These are phyloP conservation scores for Tetraselmis striata DNA, from an alignment of 139 green algal genomes.

Conservation along the genomic window DNA sequence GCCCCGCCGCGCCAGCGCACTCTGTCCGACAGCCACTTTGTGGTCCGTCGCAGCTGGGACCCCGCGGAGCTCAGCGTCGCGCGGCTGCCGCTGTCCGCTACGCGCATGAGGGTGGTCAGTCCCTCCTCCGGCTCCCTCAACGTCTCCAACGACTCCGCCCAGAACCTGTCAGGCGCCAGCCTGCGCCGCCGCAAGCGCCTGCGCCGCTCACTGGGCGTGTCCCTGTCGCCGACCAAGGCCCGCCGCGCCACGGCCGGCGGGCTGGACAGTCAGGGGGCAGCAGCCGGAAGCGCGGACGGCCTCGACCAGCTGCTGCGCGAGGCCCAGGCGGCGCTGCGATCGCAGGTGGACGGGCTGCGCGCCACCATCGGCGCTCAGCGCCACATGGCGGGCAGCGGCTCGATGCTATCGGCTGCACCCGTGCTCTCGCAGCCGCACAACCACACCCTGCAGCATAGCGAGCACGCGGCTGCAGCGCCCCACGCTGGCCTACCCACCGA, in stretches of 20 bases:
- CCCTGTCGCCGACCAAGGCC: too few relatives aligned
- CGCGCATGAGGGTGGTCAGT: not conserved
- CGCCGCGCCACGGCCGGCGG: too few relatives aligned
- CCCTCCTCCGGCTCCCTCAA: not conserved
- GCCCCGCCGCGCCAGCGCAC: not conserved
- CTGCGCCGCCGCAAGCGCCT: not conserved
- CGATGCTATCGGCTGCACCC: not conserved
- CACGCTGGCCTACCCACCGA: not conserved
- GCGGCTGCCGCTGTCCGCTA: not conserved
- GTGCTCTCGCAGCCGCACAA: not conserved
- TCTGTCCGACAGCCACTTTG: not conserved
- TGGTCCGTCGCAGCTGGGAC: not conserved
- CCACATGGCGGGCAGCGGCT: not conserved
- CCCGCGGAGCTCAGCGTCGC: too few relatives aligned
- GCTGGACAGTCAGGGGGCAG: too few relatives aligned
- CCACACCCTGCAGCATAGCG: not conserved
- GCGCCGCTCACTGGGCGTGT: not conserved
- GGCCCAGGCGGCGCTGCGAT: not conserved
- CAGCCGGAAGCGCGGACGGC: not conserved
- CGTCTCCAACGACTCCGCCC: not conserved
- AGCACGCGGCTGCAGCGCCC: not conserved
- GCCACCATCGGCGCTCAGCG: not conserved
- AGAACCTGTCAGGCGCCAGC: not conserved
- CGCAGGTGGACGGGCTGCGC: not conserved
- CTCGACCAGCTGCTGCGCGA: not conserved